Percentiles rank a stretch among this genome's conserved stretches.
These are phyloP conservation scores for Penicillium lagena DNA, from an alignment of 495 filamentous ascomycete genomes.

Conservation along the genomic window DNA sequence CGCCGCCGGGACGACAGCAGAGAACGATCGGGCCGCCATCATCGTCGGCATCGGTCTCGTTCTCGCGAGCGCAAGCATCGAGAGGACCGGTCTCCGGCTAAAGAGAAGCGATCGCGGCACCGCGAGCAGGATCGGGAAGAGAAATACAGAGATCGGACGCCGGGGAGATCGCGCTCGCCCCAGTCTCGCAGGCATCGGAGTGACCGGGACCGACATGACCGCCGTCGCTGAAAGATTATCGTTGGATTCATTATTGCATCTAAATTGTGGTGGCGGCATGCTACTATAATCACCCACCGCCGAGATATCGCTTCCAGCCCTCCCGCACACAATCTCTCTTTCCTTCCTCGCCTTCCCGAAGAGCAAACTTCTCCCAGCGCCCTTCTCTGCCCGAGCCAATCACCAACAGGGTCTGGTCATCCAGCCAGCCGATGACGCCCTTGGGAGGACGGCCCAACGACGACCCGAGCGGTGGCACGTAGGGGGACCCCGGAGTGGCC, in stretches of 20 bases:
- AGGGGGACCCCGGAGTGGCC: conserved; percentile 27
- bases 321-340: conserved; percentile 55
- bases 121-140: conserved; percentile 23
- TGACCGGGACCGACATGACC: conserved; percentile 28
- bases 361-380: conserved; percentile 76
- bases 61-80: conserved; percentile 26
- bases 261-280: background rate
- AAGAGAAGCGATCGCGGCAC: conserved; percentile 22
- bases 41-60: conserved; percentile 47
- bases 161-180: conserved; percentile 28
- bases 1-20: conserved; percentile 29
- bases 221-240: conserved; percentile 18
- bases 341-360: conserved; percentile 58
- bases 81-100: conserved; percentile 26
- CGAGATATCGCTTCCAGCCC: conserved; percentile 79
- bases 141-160: conserved; percentile 19
- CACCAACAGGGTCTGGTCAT: conserved; percentile 62
- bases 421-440: conserved; percentile 70
- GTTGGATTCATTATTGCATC: background rate
- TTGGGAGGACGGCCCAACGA: conserved; percentile 57
- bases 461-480: conserved; percentile 36
- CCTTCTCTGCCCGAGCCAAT: conserved; percentile 76
- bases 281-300: conserved; percentile 25
- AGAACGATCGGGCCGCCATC: conserved; percentile 44
- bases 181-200: conserved; percentile 24